Conservation (phyloP, 345 rosid species). For the Salix arbutifolia region DNA sequence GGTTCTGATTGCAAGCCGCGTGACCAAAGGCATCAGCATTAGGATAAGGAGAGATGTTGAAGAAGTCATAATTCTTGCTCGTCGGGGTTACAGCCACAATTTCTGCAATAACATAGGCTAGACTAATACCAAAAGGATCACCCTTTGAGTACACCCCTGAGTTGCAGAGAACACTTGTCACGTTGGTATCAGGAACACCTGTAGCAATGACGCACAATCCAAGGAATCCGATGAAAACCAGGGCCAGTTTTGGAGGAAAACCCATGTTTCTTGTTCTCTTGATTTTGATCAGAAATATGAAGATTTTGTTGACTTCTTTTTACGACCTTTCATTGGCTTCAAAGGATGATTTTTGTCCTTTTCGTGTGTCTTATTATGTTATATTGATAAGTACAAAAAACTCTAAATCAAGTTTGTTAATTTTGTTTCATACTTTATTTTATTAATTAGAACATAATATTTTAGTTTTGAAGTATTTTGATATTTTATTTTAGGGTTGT, state of each 20-base stretch:
- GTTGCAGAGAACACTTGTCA: slow-evolving; percentile 41
- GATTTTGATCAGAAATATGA: neutral
- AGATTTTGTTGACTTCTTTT: slow-evolving; percentile 8
- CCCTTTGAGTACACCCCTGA: slow-evolving; percentile 29
- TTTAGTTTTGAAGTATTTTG: no score
- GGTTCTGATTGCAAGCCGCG: slow-evolving; percentile 42
- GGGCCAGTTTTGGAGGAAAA: slow-evolving; percentile 17
- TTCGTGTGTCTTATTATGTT: no score
- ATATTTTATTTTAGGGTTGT: no score
- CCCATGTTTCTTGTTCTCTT: slow-evolving; percentile 15
- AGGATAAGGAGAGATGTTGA: slow-evolving; percentile 56
- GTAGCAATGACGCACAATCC: neutral
- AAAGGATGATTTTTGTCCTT: slow-evolving; percentile 1
- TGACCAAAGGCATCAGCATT: slow-evolving; percentile 59
- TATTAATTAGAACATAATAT: no score
- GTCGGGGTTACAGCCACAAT: slow-evolving; percentile 28
- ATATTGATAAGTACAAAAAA: no score
- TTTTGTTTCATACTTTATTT: no score
- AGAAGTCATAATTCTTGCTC: slow-evolving; percentile 29
- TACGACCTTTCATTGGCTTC: slow-evolving; percentile 9
- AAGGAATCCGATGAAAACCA: neutral
- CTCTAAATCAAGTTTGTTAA: no score
- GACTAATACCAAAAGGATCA: slow-evolving; percentile 41
- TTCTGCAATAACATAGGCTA: slow-evolving; percentile 34
- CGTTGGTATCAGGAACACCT: slow-evolving; percentile 37